Evolutionary conservation across 2,329 filamentous ascomycete species (phyloP).

Genomic region (Hymenoscyphus salicellus): DNA sequence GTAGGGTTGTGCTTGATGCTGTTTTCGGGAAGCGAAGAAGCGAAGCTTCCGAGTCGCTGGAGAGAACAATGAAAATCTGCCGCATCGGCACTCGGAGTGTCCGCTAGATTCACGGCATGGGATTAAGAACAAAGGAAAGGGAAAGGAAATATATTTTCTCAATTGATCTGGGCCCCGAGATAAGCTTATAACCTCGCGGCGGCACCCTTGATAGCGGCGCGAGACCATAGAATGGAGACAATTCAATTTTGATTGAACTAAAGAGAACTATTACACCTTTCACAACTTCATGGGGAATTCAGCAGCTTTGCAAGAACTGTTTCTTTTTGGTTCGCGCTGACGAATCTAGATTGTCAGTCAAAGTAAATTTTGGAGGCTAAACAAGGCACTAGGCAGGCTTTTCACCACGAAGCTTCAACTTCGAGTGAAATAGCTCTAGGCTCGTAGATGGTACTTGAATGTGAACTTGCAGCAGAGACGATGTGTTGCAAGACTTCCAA

Average conservation of each 20-base stretch:
- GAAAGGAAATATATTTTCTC: neutral
- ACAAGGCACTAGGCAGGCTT: neutral
- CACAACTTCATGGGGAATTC: neutral
- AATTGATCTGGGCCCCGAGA: neutral
- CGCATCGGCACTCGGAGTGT: neutral
- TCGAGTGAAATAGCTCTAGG: neutral
- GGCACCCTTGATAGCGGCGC: neutral
- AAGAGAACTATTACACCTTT: neutral
- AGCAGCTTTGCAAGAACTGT: neutral
- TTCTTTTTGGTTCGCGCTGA: neutral
- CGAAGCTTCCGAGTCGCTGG: neutral
- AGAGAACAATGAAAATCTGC: constrained; percentile 1
- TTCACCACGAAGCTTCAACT: neutral
- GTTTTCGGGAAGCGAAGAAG: constrained; percentile 9
- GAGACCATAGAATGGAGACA: neutral
- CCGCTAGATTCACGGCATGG: neutral
- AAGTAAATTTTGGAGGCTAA: neutral
- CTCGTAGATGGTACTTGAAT: neutral
- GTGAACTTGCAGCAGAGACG: neutral
- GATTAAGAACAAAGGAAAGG: neutral
- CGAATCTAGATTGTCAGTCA: neutral
- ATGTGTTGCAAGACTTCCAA: neutral
- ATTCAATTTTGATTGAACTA: neutral
- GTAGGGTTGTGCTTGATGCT: constrained; percentile 15
- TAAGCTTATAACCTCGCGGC: neutral